These are phyloP conservation scores for Echria macrotheca DNA, from an alignment of 495 filamentous ascomycete species.

Conservation along the genomic window DNA sequence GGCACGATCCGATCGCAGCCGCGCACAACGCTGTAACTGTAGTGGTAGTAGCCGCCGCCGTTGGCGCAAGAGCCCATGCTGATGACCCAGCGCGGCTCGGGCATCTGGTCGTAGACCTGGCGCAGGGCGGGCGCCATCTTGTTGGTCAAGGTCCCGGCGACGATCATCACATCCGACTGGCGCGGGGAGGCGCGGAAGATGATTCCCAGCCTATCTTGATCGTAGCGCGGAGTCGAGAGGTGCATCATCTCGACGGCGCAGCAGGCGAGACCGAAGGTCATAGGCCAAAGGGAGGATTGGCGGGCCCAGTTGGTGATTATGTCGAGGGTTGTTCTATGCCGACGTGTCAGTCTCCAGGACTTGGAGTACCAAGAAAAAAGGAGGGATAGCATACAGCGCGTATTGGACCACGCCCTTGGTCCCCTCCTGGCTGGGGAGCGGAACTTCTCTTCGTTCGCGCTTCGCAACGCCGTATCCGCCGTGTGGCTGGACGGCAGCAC, in stretches of 20 bases:
- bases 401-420: conserved; percentile 97
- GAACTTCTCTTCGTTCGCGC: conserved; percentile 62
- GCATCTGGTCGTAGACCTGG: conserved; percentile 98
- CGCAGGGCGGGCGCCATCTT: conserved; percentile 95
- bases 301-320: conserved; percentile 92
- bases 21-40: conserved; percentile 81
- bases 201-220: conserved; percentile 92
- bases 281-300: conserved; percentile 90
- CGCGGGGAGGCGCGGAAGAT: conserved; percentile 95
- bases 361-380: neutral
- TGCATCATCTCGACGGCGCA: conserved; percentile 99
- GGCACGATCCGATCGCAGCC: conserved; percentile 89
- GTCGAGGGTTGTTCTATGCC: conserved; percentile 76
- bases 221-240: conserved; percentile 89
- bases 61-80: conserved; percentile 91
- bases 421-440: conserved; percentile 81
- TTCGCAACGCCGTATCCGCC: conserved; percentile 34
- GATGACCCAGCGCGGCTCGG: conserved; percentile 88
- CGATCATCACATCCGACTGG: conserved; percentile 97
- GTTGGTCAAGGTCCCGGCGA: conserved; percentile 91
- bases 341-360: neutral
- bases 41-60: conserved; percentile 91
- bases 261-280: conserved; percentile 97
- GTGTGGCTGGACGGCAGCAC: conserved; percentile 38
- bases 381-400: conserved; percentile 65